Evolutionary conservation across 257 asterid genomes (phyloP), one percentile per base, ranked within the genome.

Genomic region (Eucommia ulmoides): DNA sequence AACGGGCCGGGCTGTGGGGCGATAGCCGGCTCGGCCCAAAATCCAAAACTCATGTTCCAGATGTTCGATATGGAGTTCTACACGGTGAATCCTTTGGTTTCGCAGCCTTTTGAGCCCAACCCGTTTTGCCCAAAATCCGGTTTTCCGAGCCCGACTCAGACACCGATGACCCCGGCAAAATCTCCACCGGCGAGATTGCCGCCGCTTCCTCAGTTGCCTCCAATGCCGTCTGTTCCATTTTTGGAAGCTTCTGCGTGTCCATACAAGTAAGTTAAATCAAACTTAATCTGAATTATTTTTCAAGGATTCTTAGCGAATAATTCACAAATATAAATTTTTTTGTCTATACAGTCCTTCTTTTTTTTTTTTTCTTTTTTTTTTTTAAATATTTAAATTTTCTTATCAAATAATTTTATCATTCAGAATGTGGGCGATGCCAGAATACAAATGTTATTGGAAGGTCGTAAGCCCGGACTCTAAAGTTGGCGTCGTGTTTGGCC

Each of bases 381-480:
- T 7, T 29, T 29, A 5, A 29, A 29, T 29, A 29, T 12, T 29
- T 29, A 5, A 12, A 29, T 29, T 29, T 14, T 14, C 45, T 38
- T 5, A 29, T 19, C 18, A 1, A 2, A 2, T 18, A 18, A 55
- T 45, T 19, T 25, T 48, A 52, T 45, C 20, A 10, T 66, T 61
- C 56, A 89, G 96, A 80, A 74, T 19, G 23, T 89, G 98, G 98
- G 53, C 67, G 57, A 74, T 71, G 94, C 79, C 88, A 0, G 88
- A 85, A 41, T 53, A 78, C 75, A 68, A 66, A 58, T 89, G 98
- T 75, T 69, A 85, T 45, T 89, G 98, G 98, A 80, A 61, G 47
- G 75, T 71, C 52, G 72, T 89, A 20, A 63, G 62, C 3, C 96
- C 96, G 1, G 96, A 91, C 60, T 67, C 76, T 0, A 91, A 79